Evolutionary conservation across 352 stramenopile species (phyloP).

Genomic region (Phytophthora pisi): DNA sequence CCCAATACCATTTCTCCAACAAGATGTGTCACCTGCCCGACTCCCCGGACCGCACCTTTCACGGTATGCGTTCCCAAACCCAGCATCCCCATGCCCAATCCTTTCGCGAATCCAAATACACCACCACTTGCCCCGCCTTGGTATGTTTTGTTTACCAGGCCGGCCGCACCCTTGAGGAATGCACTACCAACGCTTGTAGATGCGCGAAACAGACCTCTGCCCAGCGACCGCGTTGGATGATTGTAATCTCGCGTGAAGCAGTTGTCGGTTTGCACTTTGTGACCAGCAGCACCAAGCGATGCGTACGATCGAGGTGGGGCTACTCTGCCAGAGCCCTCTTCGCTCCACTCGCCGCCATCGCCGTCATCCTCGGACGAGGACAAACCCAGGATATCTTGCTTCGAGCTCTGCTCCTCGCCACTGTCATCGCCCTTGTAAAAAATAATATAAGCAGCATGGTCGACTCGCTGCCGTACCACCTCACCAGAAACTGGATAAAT

Average conservation of each 20-base stretch:
- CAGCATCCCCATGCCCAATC: constrained; percentile 86
- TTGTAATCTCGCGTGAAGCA: constrained; percentile 85
- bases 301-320: constrained; percentile 74
- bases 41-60: constrained; percentile 84
- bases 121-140: constrained; percentile 82
- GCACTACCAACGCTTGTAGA: constrained; percentile 87
- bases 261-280: constrained; percentile 89
- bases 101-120: constrained; percentile 89
- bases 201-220: constrained; percentile 76
- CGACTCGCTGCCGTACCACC: constrained; percentile 69
- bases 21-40: constrained; percentile 87
- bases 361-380: constrained; percentile 56
- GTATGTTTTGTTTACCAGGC: constrained; percentile 88
- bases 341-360: constrained; percentile 43
- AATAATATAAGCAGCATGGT: constrained; percentile 87
- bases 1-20: constrained; percentile 89
- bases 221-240: constrained; percentile 79
- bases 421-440: constrained; percentile 85
- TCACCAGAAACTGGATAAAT: constrained; percentile 82
- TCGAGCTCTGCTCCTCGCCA: constrained; percentile 42
- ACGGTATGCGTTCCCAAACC: constrained; percentile 85
- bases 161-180: constrained; percentile 83
- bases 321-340: constrained; percentile 37
- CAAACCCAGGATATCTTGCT: constrained; percentile 49
- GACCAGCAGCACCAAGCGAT: constrained; percentile 77